These are phyloP conservation scores for Favolaschia claudopus DNA, from an alignment of 768 basidiomycete species.

Conservation along the genomic window DNA sequence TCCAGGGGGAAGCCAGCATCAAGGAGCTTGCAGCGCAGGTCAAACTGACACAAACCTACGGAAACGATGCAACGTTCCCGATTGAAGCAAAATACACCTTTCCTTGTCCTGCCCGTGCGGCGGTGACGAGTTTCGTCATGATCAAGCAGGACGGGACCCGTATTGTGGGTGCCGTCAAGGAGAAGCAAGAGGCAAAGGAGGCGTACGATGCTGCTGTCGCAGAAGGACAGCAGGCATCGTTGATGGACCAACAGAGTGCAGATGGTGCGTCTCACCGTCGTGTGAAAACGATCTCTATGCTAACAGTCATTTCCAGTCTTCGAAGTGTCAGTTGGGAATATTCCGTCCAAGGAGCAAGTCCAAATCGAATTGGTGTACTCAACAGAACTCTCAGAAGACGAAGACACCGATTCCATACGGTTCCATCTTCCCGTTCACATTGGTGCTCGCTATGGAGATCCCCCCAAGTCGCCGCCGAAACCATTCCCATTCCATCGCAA, in stretches of 20 bases:
- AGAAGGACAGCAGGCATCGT: constrained; percentile 17
- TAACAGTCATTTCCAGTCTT: constrained; percentile 16
- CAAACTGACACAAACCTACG: constrained; percentile 22
- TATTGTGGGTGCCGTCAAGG: constrained; percentile 19
- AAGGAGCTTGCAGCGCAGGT: constrained; percentile 23
- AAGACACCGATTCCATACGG: constrained; percentile 15
- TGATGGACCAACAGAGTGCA: constrained; percentile 13
- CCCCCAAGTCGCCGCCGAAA: constrained; percentile 4
- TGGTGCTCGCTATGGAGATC: constrained; percentile 20
- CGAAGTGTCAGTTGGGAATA: constrained; percentile 16
- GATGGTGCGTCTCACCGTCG: constrained; percentile 12
- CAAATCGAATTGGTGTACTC: constrained; percentile 16
- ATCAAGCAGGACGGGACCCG: constrained; percentile 22
- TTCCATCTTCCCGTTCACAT: constrained; percentile 15
- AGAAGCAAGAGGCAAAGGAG: constrained; percentile 20
- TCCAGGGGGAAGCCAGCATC: constrained; percentile 13
- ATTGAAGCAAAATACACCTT: constrained; percentile 24
- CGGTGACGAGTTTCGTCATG: constrained; percentile 14
- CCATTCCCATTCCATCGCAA: neutral
- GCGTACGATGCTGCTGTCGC: constrained; percentile 14
- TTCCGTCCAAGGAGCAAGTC: constrained; percentile 9
- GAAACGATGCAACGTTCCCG: constrained; percentile 7
- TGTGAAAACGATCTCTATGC: neutral
- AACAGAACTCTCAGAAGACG: constrained; percentile 18
- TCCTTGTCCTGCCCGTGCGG: constrained; percentile 15